phyloP scores from a whole-genome alignment of 2,329 filamentous ascomycete genomes.

The Cercospora zeina region DNA sequence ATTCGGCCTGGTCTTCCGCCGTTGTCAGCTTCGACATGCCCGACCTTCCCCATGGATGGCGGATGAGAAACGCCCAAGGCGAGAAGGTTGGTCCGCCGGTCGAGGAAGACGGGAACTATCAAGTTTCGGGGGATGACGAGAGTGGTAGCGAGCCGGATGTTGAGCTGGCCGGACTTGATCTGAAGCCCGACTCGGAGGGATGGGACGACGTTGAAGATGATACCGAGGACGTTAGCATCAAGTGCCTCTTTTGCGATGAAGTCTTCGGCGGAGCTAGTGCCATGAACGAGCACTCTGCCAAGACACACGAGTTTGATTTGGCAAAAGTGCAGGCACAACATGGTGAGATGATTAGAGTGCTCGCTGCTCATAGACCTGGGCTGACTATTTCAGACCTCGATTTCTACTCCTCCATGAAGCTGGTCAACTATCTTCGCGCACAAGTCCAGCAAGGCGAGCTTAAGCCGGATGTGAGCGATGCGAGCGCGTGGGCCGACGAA shows the following conservation, averaged over 20 bases:
- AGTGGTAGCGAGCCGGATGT: constrained; percentile 25
- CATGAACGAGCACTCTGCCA: constrained; percentile 44
- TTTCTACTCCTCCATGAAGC: constrained; percentile 48
- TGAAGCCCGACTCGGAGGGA: constrained; percentile 43
- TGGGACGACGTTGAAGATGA: constrained; percentile 51
- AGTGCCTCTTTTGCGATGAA: constrained; percentile 46
- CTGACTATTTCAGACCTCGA: constrained; percentile 42
- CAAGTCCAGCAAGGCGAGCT: constrained; percentile 44
- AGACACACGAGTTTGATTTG: constrained; percentile 47
- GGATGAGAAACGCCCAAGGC: constrained; percentile 31
- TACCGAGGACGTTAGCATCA: constrained; percentile 41
- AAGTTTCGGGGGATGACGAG: constrained; percentile 28
- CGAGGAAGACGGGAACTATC: constrained; percentile 28
- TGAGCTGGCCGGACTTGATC: constrained; percentile 31
- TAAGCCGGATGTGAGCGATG: constrained; percentile 59
- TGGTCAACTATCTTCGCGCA: constrained; percentile 53
- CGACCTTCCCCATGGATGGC: constrained; percentile 32
- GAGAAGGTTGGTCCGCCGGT: constrained; percentile 29
- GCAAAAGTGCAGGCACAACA: constrained; percentile 39
- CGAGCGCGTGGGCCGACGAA: constrained; percentile 70
- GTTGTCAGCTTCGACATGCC: constrained; percentile 22
- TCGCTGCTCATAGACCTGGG: not conserved
- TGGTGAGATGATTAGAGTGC: constrained; percentile 36
- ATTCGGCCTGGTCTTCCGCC: constrained; percentile 2
- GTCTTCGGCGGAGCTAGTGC: constrained; percentile 38